Conservation (phyloP, 345 rosid genomes). For the Geranium brycei region DNA sequence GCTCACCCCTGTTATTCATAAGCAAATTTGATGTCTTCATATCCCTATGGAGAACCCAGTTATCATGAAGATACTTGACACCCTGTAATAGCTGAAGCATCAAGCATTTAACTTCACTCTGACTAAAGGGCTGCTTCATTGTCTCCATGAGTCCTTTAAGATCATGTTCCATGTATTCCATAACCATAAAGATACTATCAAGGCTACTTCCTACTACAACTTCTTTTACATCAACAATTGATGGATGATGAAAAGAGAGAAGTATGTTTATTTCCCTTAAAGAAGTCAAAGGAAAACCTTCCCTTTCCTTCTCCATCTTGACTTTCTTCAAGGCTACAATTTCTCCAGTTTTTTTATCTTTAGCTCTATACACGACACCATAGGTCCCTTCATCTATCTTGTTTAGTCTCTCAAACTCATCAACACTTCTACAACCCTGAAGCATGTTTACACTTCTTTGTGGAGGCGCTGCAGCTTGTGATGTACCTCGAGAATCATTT, state of each 20-base stretch:
- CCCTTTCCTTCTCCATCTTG: conserved; percentile 99
- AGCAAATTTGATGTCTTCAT: conserved; percentile 92
- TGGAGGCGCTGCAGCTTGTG: conserved; percentile 51
- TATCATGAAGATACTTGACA: conserved; percentile 90
- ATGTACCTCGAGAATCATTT: conserved; percentile 28
- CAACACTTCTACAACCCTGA: conserved; percentile 94
- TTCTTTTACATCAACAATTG: conserved; percentile 95
- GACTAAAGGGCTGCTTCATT: conserved; percentile 96
- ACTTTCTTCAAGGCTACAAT: conserved; percentile 97
- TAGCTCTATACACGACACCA: conserved; percentile 98
- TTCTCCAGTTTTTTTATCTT: conserved; percentile 82
- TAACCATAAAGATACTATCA: conserved; percentile 95
- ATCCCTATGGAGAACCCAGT: conserved; percentile 99
- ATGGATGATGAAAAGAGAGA: conserved; percentile 90
- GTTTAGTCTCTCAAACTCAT: conserved; percentile 92
- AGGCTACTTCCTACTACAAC: conserved; percentile 92
- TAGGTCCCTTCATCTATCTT: conserved; percentile 99
- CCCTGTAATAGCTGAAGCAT: conserved; percentile 96
- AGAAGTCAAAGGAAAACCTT: conserved; percentile 95
- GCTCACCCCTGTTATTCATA: conserved; percentile 85
- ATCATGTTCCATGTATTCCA: conserved; percentile 99
- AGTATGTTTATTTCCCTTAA: conserved; percentile 92
- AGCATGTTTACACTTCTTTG: conserved; percentile 89
- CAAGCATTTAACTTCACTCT: conserved; percentile 96
- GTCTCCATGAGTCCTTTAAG: conserved; percentile 91